Evolutionary conservation across 257 asterid species (phyloP).

Genomic region (Hygrophila difformis): DNA sequence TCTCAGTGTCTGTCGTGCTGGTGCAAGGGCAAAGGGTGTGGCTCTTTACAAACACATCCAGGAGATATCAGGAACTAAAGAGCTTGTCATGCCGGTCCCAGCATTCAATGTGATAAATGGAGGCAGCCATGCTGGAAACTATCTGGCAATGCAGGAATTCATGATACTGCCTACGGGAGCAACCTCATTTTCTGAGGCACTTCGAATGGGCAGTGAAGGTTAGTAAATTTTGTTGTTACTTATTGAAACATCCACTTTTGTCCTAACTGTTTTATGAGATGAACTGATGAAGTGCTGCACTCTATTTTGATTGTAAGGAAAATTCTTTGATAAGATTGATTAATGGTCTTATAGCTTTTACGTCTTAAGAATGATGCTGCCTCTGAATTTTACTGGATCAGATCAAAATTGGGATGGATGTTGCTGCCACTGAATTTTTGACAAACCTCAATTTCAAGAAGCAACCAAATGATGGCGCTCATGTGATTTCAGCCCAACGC

Average conservation of each 20-base stretch:
- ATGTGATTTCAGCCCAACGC: constrained; percentile 62
- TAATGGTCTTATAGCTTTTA: too few species aligned
- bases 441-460: constrained; percentile 92
- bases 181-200: constrained; percentile 72
- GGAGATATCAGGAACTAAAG: constrained; percentile 72
- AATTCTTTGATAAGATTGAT: too few species aligned
- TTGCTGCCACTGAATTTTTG: constrained; percentile 95
- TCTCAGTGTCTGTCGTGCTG: constrained; percentile 91
- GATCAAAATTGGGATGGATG: constrained; percentile 99
- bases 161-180: constrained; percentile 98
- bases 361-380: too few species aligned
- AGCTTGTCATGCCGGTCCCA: constrained; percentile 98
- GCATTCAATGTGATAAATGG: constrained; percentile 97
- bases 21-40: constrained; percentile 89
- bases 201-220: constrained; percentile 98
- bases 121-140: constrained; percentile 99
- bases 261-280: too few species aligned
- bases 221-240: constrained; percentile 8
- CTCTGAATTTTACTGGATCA: too few species aligned
- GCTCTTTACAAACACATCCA: constrained; percentile 86
- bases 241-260: not conserved
- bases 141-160: constrained; percentile 96
- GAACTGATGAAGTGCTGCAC: too few species aligned
- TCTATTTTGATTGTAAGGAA: too few species aligned
- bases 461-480: constrained; percentile 94